A percentile compares a stretch with the other conserved stretches of the same genome.
phyloP scores from a whole-genome alignment of 2,329 filamentous ascomycete genomes.

The Fusarium nanum region DNA sequence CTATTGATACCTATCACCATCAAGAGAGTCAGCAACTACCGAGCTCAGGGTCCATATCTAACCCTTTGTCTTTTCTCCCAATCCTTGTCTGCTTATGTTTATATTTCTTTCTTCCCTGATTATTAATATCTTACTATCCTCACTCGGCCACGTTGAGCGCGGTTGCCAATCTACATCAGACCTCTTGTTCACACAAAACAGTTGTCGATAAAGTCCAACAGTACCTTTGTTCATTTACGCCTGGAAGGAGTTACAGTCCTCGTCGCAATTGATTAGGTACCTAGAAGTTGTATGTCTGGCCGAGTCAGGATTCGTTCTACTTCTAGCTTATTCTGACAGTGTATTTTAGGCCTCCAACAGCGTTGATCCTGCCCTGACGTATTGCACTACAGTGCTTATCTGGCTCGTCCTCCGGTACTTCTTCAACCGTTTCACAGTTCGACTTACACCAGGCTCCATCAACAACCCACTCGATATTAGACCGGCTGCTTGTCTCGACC shows the following conservation, averaged over 20 bases:
- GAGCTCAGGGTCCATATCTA: neutral
- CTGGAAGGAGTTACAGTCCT: neutral
- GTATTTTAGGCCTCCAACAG: neutral
- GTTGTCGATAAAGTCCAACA: neutral
- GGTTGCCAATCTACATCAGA: neutral
- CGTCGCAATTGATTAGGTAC: neutral
- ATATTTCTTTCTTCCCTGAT: neutral
- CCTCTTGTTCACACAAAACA: neutral
- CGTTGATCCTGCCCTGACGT: constrained; percentile 4
- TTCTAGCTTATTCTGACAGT: constrained; percentile 2
- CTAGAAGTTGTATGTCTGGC: neutral
- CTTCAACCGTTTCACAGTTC: constrained; percentile 9
- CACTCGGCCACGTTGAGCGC: neutral
- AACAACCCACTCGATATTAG: constrained; percentile 28
- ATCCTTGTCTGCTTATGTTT: constrained; percentile 2
- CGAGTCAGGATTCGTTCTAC: constrained; percentile 1
- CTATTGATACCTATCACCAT: constrained; percentile 5
- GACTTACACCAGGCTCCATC: constrained; percentile 39
- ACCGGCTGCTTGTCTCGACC: constrained; percentile 10
- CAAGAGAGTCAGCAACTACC: neutral
- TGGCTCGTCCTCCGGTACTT: constrained; percentile 3
- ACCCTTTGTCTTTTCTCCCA: neutral
- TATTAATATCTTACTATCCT: neutral
- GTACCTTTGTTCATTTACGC: neutral
- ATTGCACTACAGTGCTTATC: constrained; percentile 1